Evolutionary conservation across 108 stramenopile genomes (phyloP), one percentile per base, ranked within the genome.

Genomic region (Hondaea fermentalgiana): DNA sequence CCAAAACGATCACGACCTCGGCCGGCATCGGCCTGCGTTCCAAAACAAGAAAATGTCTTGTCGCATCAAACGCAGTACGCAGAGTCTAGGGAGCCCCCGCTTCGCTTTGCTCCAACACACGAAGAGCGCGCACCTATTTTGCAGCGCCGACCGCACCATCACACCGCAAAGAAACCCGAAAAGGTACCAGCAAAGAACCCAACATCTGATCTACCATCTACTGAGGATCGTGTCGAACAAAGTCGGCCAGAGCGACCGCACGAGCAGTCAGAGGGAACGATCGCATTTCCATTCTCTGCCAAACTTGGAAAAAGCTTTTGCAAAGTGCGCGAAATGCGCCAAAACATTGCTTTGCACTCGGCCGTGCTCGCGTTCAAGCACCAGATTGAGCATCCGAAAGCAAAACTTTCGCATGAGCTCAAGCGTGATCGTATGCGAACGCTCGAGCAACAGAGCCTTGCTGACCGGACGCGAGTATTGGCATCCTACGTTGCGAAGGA

Each of bases 321-420:
- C 42, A 69, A 69, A 23, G 64, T 83, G 45, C 76, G 76, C 6
- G 10, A 53, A 6, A 25, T 53, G n/a, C 45, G 76, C 45, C 76
- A 83, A 35, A 83, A 83, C 76, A 12, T 83, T 12, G 76, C 76
- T 8, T 23, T 83, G 76, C 76, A 83, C 19, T 83, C 76, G 45
- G 76, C 76, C 12, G 76, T 83, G 4, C 28, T 83, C n/a, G 76
- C 76, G 49, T 83, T 53, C 76, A 83, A 83, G 51, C 76, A 83
- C 76, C 76, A 53, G 49, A 53, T 83, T 16, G 10, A 83, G 51
- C 76, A 83, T 4, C 76, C 76, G 12, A 6, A 35, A 12, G 76
- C 49, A 16, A 12, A 23, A 28, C 45, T 53, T 19, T 83, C 45
- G 14, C 23, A 83, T 3, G 76, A 83, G 3, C 12, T 83, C 19